Percentiles rank a stretch among this genome's conserved stretches.
These are phyloP conservation scores for Dionaea muscipula DNA, from an alignment of 179 eudicot species.

Conservation along the genomic window DNA sequence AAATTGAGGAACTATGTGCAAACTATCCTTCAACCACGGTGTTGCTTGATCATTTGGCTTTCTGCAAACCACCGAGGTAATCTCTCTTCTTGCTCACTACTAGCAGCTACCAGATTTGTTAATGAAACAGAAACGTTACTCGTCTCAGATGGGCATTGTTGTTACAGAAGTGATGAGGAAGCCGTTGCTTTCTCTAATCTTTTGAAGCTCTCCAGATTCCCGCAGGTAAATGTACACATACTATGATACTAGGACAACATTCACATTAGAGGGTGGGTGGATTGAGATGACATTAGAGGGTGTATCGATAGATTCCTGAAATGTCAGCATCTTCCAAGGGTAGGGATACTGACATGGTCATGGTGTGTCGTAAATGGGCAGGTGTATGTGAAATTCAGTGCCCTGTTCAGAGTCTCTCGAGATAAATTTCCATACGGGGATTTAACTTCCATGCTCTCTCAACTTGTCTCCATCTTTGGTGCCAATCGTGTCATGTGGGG, in stretches of 20 bases:
- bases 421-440: constrained; percentile 60
- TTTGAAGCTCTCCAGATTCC: constrained; percentile 58
- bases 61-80: constrained; percentile 77
- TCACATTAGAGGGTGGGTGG: no score
- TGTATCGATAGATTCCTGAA: no score
- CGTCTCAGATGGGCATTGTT: constrained; percentile 1
- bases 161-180: constrained; percentile 51
- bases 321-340: no score
- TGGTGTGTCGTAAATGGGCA: constrained; percentile 19
- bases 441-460: constrained; percentile 36
- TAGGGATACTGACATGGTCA: background rate
- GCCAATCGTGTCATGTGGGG: constrained; percentile 94
- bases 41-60: constrained; percentile 74
- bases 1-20: constrained; percentile 57
- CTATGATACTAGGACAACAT: no score
- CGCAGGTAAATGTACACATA: constrained; percentile 39
- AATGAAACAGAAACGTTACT: constrained; percentile 1
- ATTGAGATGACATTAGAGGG: no score
- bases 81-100: constrained; percentile 7
- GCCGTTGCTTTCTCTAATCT: constrained; percentile 39
- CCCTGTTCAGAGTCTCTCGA: constrained; percentile 74
- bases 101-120: constrained; percentile 2
- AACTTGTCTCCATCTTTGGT: constrained; percentile 56
- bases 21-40: constrained; percentile 66
- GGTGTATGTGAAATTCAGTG: constrained; percentile 80